phyloP scores from a whole-genome alignment of 148 eudicot species.

The Diospyros kaki region DNA sequence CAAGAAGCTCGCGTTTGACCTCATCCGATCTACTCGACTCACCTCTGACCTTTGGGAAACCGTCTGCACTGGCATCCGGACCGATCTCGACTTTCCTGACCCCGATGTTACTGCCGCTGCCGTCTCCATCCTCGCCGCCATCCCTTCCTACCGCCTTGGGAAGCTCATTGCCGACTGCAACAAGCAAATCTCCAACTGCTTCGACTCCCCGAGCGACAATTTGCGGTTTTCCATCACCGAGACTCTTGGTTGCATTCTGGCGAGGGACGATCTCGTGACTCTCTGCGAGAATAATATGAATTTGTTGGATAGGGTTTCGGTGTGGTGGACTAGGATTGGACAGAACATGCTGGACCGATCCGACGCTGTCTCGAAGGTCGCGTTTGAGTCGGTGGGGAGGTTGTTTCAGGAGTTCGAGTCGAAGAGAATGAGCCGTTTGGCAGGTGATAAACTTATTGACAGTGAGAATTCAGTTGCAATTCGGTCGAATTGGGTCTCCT shows the following conservation, averaged over 20 bases:
- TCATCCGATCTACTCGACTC: slow-evolving; percentile 82
- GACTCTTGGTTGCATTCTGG: slow-evolving; percentile 81
- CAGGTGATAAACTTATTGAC: slow-evolving; percentile 93
- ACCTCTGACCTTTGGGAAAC: slow-evolving; percentile 85
- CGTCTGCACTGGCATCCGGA: slow-evolving; percentile 54
- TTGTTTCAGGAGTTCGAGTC: slow-evolving; percentile 90
- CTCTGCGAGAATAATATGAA: slow-evolving; percentile 76
- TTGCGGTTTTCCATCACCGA: slow-evolving; percentile 78
- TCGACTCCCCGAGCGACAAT: slow-evolving; percentile 56
- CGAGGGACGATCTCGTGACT: slow-evolving; percentile 78
- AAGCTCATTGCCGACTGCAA: slow-evolving; percentile 51
- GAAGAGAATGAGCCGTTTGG: slow-evolving; percentile 85
- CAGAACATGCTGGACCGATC: slow-evolving; percentile 69
- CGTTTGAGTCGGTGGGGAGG: slow-evolving; percentile 79
- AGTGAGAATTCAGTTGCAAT: slow-evolving; percentile 95
- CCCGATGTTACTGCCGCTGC: slow-evolving; percentile 94
- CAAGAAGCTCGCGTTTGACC: slow-evolving; percentile 89
- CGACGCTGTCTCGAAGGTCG: slow-evolving; percentile 71
- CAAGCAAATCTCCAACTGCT: slow-evolving; percentile 56
- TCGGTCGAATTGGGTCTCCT: slow-evolving; percentile 78
- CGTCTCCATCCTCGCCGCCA: slow-evolving; percentile 77
- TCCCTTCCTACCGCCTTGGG: slow-evolving; percentile 67
- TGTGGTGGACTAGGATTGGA: slow-evolving; percentile 84
- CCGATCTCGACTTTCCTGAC: slow-evolving; percentile 87
- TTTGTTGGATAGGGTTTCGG: slow-evolving; percentile 66